Evolutionary conservation across 768 basidiomycete genomes (phyloP).

Genomic region (Symmetrospora coprosmae): DNA sequence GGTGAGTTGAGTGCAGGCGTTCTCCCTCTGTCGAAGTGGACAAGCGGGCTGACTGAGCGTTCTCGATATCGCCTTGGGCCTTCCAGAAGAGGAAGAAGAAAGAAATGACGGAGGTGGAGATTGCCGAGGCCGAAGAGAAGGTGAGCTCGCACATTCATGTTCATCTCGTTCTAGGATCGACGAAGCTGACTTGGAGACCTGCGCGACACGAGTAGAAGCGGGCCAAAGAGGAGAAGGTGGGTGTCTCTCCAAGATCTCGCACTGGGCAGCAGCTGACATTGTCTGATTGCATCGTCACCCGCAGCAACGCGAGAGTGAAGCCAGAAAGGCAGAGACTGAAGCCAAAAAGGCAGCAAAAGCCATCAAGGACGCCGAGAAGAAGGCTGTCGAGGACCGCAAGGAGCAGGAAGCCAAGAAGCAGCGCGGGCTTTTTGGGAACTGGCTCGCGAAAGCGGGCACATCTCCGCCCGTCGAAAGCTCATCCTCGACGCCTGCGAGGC

Average conservation of each 20-base stretch:
- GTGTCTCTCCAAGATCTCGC: no score
- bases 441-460: neutral
- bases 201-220: no score
- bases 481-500: neutral
- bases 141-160: neutral
- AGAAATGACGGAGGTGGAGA: slow-evolving; percentile 4
- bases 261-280: neutral
- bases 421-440: slow-evolving; percentile 58
- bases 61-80: no score
- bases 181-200: no score
- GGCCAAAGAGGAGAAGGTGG: no score
- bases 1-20: neutral
- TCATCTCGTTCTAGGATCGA: no score
- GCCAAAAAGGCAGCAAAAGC: slow-evolving; percentile 27
- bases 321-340: slow-evolving; percentile 25
- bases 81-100: neutral
- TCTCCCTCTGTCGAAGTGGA: neutral
- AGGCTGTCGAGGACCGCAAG: slow-evolving; percentile 35
- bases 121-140: neutral
- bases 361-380: slow-evolving; percentile 21
- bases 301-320: slow-evolving; percentile 16
- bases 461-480: neutral
- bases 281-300: neutral
- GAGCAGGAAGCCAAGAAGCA: slow-evolving; percentile 54
- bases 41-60: no score